Base-by-base conservation (phyloP, 2,329 filamentous ascomycete species). In the Cytospora leucostoma region DNA sequence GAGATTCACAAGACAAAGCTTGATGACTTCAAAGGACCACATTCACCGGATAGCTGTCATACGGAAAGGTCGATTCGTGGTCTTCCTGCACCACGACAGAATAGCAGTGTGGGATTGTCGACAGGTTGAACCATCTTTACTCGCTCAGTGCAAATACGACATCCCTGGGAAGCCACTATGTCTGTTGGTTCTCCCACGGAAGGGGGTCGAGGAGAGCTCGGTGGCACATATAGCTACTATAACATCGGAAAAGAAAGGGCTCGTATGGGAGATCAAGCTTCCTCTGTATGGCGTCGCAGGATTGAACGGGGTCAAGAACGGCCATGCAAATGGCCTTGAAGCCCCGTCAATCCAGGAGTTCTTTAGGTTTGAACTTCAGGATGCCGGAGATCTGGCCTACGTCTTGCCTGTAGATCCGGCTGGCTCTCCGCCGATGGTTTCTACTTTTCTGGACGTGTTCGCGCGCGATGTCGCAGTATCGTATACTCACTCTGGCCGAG, bases 341-440 rank as follows among this genome's bases (percentile, higher is more conserved):
- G 56, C 68, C 49, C 74, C 75, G 8, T 77, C 79, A 0, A 79
- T 95, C 38, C 74, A 77, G 15, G 84, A 93, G 67, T 92, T 92
- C 67, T 92, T 87, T 71, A 83, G 76, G 1, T 95, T 96, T 71
- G 80, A 88, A 60, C 79, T 96, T 3, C 83, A 86, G 0, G 79
- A 79, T 19, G 77, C 79, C 0, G 82, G 86, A n/a, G 82, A 84
- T 56, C 74, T 89, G 52, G 82, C 84, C 15, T 88, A 88, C 67
- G 82, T 96, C 19, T 79, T 96, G 11, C 91, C 93, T 0, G 92
- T 96, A 54, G 93, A 97, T 70, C 92, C 93, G 57, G 93, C 92
- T 1, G 93, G 93, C 1, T 87, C 89, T 12, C 80, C 84, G 47
- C 85, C 88, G 1, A 82, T 88, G 3, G 84, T 87, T 12, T 91